These are phyloP conservation scores for Fomitiporia mediterranea DNA, from an alignment of 1,284 basidiomycete genomes.

Conservation along the genomic window DNA sequence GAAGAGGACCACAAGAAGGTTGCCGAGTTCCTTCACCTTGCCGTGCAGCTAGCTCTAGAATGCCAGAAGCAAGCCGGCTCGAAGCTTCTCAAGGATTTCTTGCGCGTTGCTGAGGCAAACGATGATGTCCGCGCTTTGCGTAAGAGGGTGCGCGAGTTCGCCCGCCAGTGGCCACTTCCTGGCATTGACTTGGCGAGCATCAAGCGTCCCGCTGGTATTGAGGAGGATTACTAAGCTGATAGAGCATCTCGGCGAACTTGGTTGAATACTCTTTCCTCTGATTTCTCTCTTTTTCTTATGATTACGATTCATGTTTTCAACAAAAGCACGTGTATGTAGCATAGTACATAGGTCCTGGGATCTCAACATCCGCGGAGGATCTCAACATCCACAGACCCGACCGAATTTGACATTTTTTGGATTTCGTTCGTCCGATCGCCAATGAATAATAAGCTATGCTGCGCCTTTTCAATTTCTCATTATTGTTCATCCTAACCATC, in stretches of 20 bases:
- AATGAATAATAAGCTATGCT: too few species aligned
- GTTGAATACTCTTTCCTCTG: not conserved
- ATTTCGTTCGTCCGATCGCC: not conserved
- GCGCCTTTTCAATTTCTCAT: not conserved
- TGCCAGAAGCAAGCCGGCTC: conserved; percentile 93
- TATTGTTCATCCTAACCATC: not conserved
- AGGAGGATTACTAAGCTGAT: conserved; percentile 42
- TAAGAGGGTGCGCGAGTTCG: conserved; percentile 76
- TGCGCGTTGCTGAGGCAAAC: conserved; percentile 72
- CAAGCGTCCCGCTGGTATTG: conserved; percentile 60
- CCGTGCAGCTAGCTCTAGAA: conserved; percentile 81
- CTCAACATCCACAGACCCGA: conserved; percentile 7
- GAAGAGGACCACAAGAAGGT: conserved; percentile 87
- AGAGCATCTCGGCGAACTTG: not conserved
- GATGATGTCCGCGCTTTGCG: conserved; percentile 70
- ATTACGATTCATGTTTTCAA: conserved; percentile 13
- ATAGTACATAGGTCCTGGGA: conserved; percentile 11
- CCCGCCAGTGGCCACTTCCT: conserved; percentile 87
- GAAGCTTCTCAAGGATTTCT: conserved; percentile 96
- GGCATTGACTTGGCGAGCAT: conserved; percentile 74
- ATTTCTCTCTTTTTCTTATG: not conserved
- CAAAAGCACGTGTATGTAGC: conserved; percentile 15
- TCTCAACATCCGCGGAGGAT: conserved; percentile 14
- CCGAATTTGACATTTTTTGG: not conserved
- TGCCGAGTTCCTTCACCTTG: conserved; percentile 88